These are phyloP conservation scores for Aspergillus ochraceoroseus DNA, from an alignment of 2,329 filamentous ascomycete genomes.

Conservation along the genomic window DNA sequence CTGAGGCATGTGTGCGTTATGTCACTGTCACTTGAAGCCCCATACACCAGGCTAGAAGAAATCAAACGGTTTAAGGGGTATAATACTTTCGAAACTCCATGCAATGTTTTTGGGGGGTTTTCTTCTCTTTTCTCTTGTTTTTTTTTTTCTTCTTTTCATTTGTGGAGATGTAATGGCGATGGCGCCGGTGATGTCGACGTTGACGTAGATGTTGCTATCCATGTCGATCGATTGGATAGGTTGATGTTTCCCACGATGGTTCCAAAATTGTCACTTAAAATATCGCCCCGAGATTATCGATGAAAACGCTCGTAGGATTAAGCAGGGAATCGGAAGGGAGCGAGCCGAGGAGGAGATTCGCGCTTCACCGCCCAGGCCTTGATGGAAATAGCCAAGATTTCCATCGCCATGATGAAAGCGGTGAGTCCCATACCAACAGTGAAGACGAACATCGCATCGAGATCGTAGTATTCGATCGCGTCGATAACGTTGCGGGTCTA, in stretches of 20 bases:
- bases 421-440: slow-evolving; percentile 81
- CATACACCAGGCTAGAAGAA: slow-evolving; percentile 5
- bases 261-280: too few species aligned
- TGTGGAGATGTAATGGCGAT: neutral
- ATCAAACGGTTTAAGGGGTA: slow-evolving; percentile 23
- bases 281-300: too few species aligned
- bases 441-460: slow-evolving; percentile 92
- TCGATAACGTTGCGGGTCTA: slow-evolving; percentile 71
- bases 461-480: slow-evolving; percentile 68
- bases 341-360: slow-evolving; percentile 32
- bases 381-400: slow-evolving; percentile 68
- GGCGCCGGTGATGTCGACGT: neutral
- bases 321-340: slow-evolving; percentile 30
- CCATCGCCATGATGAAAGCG: slow-evolving; percentile 79
- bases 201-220: too few species aligned
- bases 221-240: too few species aligned
- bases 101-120: slow-evolving; percentile 4
- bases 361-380: slow-evolving; percentile 75
- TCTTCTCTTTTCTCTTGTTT: slow-evolving; percentile 3
- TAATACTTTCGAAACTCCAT: slow-evolving; percentile 22
- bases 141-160: too few species aligned
- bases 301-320: slow-evolving; percentile 6
- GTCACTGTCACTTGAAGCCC: too few species aligned
- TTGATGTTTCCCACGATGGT: too few species aligned
- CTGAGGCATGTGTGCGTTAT: too few species aligned